Evolutionary conservation across 768 basidiomycete genomes (phyloP).

Genomic region (Sarcodon aspratus): DNA sequence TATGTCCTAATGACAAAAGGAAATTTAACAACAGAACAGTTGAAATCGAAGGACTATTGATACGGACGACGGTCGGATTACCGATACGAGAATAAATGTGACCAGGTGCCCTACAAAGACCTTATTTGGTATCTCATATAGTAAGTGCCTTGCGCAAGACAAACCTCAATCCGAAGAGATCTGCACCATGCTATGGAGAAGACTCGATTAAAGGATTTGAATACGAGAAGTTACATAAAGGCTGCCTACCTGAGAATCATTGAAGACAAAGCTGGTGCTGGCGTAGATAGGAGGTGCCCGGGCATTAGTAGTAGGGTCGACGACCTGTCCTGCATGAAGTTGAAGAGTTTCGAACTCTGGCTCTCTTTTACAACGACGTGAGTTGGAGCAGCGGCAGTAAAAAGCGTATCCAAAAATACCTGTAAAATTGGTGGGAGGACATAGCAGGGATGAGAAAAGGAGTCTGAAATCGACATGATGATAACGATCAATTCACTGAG

Average conservation of each 20-base stretch:
- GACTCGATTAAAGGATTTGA: background rate
- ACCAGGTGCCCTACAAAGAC: slow-evolving; percentile 30
- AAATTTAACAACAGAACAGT: background rate
- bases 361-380: slow-evolving; percentile 11
- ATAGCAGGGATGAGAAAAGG: too few relatives aligned
- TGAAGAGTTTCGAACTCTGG: slow-evolving; percentile 77
- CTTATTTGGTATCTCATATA: background rate
- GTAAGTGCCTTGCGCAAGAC: background rate
- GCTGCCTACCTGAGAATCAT: slow-evolving; percentile 45
- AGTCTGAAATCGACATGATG: too few relatives aligned
- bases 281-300: slow-evolving; percentile 75
- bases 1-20: slow-evolving; percentile 36
- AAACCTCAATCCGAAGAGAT: slow-evolving; percentile 54
- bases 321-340: slow-evolving; percentile 63
- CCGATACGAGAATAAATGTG: slow-evolving; percentile 60
- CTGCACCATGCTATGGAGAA: slow-evolving; percentile 47
- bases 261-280: slow-evolving; percentile 62
- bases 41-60: background rate
- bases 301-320: slow-evolving; percentile 56
- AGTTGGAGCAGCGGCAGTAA: background rate
- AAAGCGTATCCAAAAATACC: too few relatives aligned
- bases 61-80: slow-evolving; percentile 52
- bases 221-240: background rate
- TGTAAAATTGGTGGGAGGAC: too few relatives aligned
- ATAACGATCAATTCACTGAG: too few relatives aligned